phyloP scores from a whole-genome alignment of 352 stramenopile genomes.

The Phytophthora boehmeriae region DNA sequence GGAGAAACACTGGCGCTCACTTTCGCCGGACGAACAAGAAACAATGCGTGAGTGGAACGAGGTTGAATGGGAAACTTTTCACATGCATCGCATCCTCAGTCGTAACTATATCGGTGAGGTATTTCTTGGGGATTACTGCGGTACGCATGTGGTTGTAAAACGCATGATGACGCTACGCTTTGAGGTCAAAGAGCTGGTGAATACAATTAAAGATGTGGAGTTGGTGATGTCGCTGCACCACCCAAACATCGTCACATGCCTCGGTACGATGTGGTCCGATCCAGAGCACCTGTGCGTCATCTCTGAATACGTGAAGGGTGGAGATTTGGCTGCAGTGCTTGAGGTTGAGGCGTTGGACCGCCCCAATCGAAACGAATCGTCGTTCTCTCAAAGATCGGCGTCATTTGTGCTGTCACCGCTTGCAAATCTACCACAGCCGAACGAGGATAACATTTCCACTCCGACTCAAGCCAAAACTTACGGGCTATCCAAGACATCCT shows the following conservation, averaged over 20 bases:
- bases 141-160: conserved; percentile 67
- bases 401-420: conserved; percentile 11
- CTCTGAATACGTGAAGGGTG: conserved; percentile 66
- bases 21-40: conserved; percentile 28
- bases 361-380: conserved; percentile 25
- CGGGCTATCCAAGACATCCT: conserved; percentile 32
- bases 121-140: conserved; percentile 65
- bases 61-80: conserved; percentile 64
- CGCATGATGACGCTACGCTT: conserved; percentile 71
- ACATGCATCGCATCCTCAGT: conserved; percentile 65
- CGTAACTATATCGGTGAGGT: conserved; percentile 69
- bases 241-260: conserved; percentile 64
- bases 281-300: conserved; percentile 70
- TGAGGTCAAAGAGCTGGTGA: conserved; percentile 55
- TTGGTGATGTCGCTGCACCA: conserved; percentile 63
- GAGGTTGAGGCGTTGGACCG: conserved; percentile 53
- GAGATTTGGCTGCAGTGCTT: conserved; percentile 61
- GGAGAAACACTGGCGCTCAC: conserved; percentile 39
- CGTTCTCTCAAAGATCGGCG: conserved; percentile 5
- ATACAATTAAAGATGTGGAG: conserved; percentile 81
- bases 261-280: conserved; percentile 78
- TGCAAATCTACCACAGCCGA: conserved; percentile 9
- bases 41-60: conserved; percentile 52
- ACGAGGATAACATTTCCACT: conserved; percentile 13
- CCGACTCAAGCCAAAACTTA: conserved; percentile 18